A percentile compares a stretch with the other conserved stretches of the same genome.
These are phyloP conservation scores for Neurospora sp. DNA, from an alignment of 495 filamentous ascomycete genomes.

Conservation along the genomic window DNA sequence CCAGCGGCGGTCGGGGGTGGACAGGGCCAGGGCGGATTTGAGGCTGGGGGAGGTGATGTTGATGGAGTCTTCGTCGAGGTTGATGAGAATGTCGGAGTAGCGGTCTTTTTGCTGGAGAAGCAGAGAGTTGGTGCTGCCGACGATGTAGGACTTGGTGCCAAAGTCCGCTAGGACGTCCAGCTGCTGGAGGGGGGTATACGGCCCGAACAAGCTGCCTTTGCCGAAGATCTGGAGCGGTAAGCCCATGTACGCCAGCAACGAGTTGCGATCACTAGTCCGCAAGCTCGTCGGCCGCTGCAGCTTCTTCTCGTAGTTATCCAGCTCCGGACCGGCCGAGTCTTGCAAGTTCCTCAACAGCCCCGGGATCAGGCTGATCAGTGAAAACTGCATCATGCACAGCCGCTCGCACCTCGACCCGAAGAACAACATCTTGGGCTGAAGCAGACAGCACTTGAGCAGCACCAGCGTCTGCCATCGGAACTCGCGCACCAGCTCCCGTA, in stretches of 20 bases:
- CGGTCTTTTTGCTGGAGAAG: slow-evolving; percentile 88
- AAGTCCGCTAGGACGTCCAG: slow-evolving; percentile 89
- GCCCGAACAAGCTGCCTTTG: slow-evolving; percentile 91
- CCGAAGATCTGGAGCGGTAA: slow-evolving; percentile 91
- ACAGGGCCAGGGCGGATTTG: slow-evolving; percentile 65
- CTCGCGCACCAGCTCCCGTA: slow-evolving; percentile 85
- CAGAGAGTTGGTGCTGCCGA: slow-evolving; percentile 92
- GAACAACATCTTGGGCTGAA: slow-evolving; percentile 99
- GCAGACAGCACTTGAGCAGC: slow-evolving; percentile 80
- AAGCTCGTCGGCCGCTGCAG: slow-evolving; percentile 74
- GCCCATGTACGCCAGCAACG: slow-evolving; percentile 87
- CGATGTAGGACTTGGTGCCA: slow-evolving; percentile 93
- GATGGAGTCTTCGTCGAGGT: slow-evolving; percentile 84
- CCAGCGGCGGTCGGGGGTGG: slow-evolving; percentile 85
- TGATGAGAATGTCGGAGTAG: slow-evolving; percentile 96
- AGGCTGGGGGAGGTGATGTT: slow-evolving; percentile 74
- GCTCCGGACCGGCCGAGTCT: slow-evolving; percentile 85
- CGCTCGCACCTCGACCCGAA: slow-evolving; percentile 91
- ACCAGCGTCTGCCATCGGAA: slow-evolving; percentile 91
- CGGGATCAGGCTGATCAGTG: slow-evolving; percentile 86
- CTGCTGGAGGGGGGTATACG: slow-evolving; percentile 93
- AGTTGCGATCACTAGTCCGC: slow-evolving; percentile 82
- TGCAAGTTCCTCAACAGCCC: slow-evolving; percentile 75
- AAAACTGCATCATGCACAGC: slow-evolving; percentile 97
- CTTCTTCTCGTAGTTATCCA: slow-evolving; percentile 70